phyloP scores from a whole-genome alignment of 345 rosid genomes.

The Aethionema arabicum region DNA sequence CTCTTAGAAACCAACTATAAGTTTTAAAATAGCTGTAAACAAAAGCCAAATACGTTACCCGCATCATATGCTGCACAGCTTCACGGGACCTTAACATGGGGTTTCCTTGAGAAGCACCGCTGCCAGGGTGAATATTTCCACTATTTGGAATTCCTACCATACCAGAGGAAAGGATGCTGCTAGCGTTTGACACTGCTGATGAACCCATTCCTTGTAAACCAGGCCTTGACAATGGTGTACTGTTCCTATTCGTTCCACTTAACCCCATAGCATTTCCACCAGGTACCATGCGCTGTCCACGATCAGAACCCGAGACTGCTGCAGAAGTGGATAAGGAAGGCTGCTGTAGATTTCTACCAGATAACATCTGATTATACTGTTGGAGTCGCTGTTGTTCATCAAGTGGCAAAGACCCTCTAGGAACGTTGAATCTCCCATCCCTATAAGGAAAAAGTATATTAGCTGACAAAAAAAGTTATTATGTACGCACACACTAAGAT shows the following conservation, averaged over 20 bases:
- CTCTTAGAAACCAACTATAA: not conserved
- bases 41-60: constrained; percentile 49
- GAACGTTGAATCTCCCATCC: constrained; percentile 74
- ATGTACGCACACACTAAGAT: constrained; percentile 14
- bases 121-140: constrained; percentile 62
- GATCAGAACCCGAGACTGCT: constrained; percentile 64
- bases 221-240: constrained; percentile 70
- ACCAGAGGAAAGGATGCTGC: constrained; percentile 64
- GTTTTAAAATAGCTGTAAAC: constrained; percentile 17
- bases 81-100: constrained; percentile 80
- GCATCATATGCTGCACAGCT: constrained; percentile 65
- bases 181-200: constrained; percentile 62
- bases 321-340: constrained; percentile 68
- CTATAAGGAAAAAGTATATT: constrained; percentile 39
- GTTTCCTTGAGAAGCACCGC: constrained; percentile 69
- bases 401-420: constrained; percentile 64
- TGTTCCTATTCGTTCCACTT: constrained; percentile 58
- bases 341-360: constrained; percentile 72
- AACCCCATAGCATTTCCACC: constrained; percentile 75
- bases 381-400: constrained; percentile 87
- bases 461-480: constrained; percentile 19
- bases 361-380: constrained; percentile 62
- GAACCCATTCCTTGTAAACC: constrained; percentile 77
- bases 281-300: constrained; percentile 57
- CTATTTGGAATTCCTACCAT: constrained; percentile 70